Conservation (phyloP, 805 yeast species). For the Myxozyma neotropica region DNA sequence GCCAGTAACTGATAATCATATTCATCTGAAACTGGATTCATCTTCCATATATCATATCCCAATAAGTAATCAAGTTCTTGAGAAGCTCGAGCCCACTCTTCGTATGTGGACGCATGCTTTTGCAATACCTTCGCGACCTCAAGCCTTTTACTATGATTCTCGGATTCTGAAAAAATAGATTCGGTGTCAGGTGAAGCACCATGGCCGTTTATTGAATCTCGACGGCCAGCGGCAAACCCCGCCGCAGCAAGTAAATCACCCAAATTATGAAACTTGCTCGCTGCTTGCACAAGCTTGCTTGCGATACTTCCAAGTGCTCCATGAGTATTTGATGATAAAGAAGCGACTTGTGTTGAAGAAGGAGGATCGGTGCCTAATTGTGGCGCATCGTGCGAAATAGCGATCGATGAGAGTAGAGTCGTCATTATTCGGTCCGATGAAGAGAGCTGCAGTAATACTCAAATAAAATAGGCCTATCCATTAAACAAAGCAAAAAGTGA, state of each 20-base stretch:
- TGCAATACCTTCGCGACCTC: conserved; percentile 22
- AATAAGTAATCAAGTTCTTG: conserved; percentile 61
- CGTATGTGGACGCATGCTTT: conserved; percentile 37
- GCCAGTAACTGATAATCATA: conserved; percentile 72
- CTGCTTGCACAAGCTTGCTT: not conserved
- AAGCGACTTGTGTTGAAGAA: not conserved
- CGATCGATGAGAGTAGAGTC: conserved; percentile 2
- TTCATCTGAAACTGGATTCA: conserved; percentile 55
- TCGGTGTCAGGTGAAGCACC: not conserved
- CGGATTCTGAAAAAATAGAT: not conserved
- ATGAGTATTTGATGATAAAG: not conserved
- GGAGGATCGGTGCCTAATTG: not conserved
- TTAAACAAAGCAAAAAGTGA: not conserved
- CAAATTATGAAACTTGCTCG: not conserved
- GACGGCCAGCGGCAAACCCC: not conserved
- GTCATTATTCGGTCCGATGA: not conserved
- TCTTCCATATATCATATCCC: conserved; percentile 74
- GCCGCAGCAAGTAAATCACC: not conserved
- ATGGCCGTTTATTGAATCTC: not conserved
- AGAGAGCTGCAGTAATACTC: not conserved
- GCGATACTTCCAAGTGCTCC: not conserved
- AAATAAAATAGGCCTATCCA: not conserved
- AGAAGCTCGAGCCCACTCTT: conserved; percentile 72
- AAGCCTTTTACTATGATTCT: conserved; percentile 6
- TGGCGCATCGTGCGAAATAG: conserved; percentile 2